Conservation (phyloP, 2,329 filamentous ascomycete species). For the Trichoderma simmonsii region DNA sequence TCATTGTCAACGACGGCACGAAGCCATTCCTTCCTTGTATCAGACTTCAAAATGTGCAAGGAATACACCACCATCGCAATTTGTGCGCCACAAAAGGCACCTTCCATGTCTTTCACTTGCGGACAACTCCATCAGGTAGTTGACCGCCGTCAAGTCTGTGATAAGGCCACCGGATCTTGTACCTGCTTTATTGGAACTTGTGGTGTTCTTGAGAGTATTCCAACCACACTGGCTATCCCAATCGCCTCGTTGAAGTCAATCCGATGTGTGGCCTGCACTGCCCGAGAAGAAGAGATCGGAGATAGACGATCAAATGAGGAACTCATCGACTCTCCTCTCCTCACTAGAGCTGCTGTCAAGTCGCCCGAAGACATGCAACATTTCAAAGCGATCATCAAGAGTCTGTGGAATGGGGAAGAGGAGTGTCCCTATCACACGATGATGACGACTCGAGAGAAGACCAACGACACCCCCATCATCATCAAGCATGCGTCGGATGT, state of each 20-base stretch:
- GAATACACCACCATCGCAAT: slow-evolving; percentile 25
- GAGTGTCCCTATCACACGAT: not conserved
- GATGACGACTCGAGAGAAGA: not conserved
- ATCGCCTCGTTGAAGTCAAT: slow-evolving; percentile 18
- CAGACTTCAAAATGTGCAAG: slow-evolving; percentile 24
- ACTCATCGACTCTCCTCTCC: slow-evolving; percentile 22
- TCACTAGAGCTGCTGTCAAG: not conserved
- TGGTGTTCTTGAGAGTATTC: slow-evolving; percentile 13
- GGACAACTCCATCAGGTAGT: slow-evolving; percentile 27
- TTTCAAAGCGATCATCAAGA: not conserved
- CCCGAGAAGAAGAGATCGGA: slow-evolving; percentile 21
- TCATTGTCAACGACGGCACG: not conserved
- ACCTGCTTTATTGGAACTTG: slow-evolving; percentile 29
- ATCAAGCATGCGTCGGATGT: not conserved
- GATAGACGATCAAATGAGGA: slow-evolving; percentile 16
- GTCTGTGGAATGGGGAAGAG: not conserved
- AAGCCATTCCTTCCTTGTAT: not conserved
- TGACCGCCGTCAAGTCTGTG: slow-evolving; percentile 18
- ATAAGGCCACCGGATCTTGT: slow-evolving; percentile 19
- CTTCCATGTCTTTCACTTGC: slow-evolving; percentile 21
- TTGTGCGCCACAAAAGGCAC: slow-evolving; percentile 21
- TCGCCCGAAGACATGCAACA: not conserved
- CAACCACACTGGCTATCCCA: not conserved
- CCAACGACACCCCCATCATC: not conserved
- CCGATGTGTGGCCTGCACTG: slow-evolving; percentile 22